Evolutionary conservation across 108 stramenopile species (phyloP).

Genomic region (Schizochytrium sp.): DNA sequence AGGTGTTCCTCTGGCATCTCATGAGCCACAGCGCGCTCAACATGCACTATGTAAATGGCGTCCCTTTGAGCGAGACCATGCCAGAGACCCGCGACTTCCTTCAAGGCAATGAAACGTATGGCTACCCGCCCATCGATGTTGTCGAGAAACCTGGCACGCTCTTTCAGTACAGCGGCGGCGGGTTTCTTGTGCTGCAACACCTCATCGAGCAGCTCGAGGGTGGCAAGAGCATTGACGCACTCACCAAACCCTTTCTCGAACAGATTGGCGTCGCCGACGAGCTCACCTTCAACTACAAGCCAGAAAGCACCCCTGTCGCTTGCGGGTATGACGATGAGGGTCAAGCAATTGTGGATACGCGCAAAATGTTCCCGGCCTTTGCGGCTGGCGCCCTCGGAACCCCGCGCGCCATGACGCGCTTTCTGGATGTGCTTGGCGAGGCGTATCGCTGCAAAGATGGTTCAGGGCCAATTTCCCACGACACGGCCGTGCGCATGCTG

Average conservation of each 20-base stretch:
- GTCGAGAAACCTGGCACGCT: not conserved
- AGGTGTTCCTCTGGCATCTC: not conserved
- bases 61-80: not conserved
- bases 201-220: not conserved
- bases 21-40: slow-evolving; percentile 27
- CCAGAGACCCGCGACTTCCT: not conserved
- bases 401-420: not conserved
- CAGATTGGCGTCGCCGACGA: not conserved
- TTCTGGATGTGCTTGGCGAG: not conserved
- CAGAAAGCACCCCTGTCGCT: not conserved
- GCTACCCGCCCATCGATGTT: not conserved
- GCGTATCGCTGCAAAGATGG: slow-evolving; percentile 4
- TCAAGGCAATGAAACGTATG: not conserved
- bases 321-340: slow-evolving; percentile 6
- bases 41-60: slow-evolving; percentile 31
- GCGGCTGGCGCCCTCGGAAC: slow-evolving; percentile 26
- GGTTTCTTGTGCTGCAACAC: slow-evolving; percentile 25
- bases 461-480: not conserved
- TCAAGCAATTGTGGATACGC: not conserved
- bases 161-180: slow-evolving; percentile 22
- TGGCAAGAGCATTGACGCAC: not conserved
- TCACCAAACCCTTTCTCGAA: not conserved
- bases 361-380: slow-evolving; percentile 17
- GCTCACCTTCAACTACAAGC: not conserved
- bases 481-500: slow-evolving; percentile 17